Conservation (phyloP, 345 rosid genomes). For the Gossypioides kirkii region DNA sequence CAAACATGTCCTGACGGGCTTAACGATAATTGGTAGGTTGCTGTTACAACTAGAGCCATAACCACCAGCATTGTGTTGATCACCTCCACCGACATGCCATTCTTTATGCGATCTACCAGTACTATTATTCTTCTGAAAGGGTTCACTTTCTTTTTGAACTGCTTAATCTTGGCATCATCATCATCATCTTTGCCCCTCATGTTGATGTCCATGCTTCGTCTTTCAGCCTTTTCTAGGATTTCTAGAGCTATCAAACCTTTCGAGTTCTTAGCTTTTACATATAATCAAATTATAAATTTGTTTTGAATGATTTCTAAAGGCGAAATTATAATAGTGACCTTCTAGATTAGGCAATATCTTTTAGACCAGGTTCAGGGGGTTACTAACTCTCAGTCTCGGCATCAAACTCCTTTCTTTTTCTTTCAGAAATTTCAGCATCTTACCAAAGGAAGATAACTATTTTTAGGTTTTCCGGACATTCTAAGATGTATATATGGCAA, state of each 20-base stretch:
- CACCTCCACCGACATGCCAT: neutral
- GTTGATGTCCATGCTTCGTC: neutral
- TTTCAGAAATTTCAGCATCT: no score
- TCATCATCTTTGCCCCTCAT: neutral
- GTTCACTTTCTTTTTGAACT: neutral
- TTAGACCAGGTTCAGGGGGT: no score
- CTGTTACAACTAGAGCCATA: neutral
- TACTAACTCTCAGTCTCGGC: no score
- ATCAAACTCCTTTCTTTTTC: no score
- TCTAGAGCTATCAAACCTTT: neutral
- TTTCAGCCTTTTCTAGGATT: neutral
- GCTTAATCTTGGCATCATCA: neutral
- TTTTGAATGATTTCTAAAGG: no score
- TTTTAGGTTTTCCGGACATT: no score
- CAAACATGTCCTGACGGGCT: neutral
- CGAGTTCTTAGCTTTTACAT: neutral
- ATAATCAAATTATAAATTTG: no score
- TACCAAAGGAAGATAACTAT: no score
- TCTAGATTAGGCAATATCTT: no score
- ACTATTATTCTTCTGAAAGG: neutral
- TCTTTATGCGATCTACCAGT: neutral
- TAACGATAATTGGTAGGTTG: neutral
- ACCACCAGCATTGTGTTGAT: neutral
- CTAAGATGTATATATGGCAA: no score
- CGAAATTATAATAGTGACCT: no score